Evolutionary conservation across 2,329 filamentous ascomycete species (phyloP).

Genomic region (Aciculosporium take): DNA sequence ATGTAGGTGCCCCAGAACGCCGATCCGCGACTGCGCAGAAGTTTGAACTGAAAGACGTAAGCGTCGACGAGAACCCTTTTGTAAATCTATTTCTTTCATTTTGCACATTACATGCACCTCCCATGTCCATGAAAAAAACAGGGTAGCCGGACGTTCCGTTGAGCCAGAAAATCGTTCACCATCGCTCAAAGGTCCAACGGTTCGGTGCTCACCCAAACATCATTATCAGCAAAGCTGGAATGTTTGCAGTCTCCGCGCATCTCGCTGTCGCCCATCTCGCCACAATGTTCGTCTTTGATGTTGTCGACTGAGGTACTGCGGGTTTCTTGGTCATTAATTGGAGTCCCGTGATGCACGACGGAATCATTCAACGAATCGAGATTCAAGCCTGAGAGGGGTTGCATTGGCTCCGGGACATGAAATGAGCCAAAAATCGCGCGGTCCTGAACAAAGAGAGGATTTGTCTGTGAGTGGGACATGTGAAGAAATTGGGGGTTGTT

Average conservation of each 20-base stretch:
- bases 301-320: slow-evolving; percentile 4
- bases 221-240: slow-evolving; percentile 6
- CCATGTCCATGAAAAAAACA: neutral
- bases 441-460: slow-evolving; percentile 21
- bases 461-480: slow-evolving; percentile 16
- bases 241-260: slow-evolving; percentile 14
- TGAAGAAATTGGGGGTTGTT: slow-evolving; percentile 14
- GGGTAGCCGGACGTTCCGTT: neutral
- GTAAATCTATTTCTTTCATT: neutral
- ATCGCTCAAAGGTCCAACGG: slow-evolving; percentile 4
- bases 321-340: slow-evolving; percentile 9
- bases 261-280: slow-evolving; percentile 12
- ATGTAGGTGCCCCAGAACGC: neutral
- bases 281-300: slow-evolving; percentile 14
- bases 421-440: slow-evolving; percentile 16
- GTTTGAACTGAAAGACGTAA: neutral
- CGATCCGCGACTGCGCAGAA: neutral
- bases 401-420: slow-evolving; percentile 10
- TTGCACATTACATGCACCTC: neutral
- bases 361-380: slow-evolving; percentile 18
- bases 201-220: slow-evolving; percentile 6
- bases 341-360: slow-evolving; percentile 8
- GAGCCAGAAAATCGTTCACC: neutral
- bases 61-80: neutral
- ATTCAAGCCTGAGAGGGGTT: slow-evolving; percentile 13